A percentile compares a stretch with the other conserved stretches of the same genome.
Evolutionary conservation across 768 basidiomycete species (phyloP).

Genomic region (Boletus speciosus): DNA sequence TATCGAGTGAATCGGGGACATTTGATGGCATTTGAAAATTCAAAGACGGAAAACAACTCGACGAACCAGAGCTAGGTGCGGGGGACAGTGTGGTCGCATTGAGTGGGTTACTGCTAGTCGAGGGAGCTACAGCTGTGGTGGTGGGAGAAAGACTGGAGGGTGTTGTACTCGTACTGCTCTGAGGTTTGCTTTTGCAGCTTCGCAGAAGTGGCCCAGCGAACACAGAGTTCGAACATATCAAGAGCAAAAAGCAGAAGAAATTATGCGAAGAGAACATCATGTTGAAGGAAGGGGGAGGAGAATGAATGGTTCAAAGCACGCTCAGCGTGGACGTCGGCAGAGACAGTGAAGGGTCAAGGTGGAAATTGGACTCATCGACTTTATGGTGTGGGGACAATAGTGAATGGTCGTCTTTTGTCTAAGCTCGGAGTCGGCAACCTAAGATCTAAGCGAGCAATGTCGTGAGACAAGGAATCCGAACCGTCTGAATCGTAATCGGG

Average conservation of each 20-base stretch:
- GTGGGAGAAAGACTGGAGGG: neutral
- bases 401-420: neutral
- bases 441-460: neutral
- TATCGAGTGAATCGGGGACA: constrained; percentile 41
- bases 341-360: neutral
- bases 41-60: constrained; percentile 38
- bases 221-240: constrained; percentile 6
- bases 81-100: neutral
- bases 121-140: neutral
- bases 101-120: neutral
- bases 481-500: neutral
- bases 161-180: neutral
- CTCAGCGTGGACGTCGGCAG: constrained; percentile 2
- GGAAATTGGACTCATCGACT: neutral
- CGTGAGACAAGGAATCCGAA: neutral
- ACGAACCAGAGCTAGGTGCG: neutral
- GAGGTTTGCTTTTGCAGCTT: constrained; percentile 3
- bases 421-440: neutral
- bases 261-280: constrained; percentile 12
- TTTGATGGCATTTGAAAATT: constrained; percentile 53
- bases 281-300: neutral
- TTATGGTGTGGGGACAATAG: constrained; percentile 12
- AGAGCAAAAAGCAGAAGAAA: constrained; percentile 4
- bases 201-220: constrained; percentile 14
- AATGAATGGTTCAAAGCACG: neutral